Percentiles rank a stretch among this genome's conserved stretches.
phyloP scores from a whole-genome alignment of 163 green algal species.

The Scenedesmus sp. region DNA sequence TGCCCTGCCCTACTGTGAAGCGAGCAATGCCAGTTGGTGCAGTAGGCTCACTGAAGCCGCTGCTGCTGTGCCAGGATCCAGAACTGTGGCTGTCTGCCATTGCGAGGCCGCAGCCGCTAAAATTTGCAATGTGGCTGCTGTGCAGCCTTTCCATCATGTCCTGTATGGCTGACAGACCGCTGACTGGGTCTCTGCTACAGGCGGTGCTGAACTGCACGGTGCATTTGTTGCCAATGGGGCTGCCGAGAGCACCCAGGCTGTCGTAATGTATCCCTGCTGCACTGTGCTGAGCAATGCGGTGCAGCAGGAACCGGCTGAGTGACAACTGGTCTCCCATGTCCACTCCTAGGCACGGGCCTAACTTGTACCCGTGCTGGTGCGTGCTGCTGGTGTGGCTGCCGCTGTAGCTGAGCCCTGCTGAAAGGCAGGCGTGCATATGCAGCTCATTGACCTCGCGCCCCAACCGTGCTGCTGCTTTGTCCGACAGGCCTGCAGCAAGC shows the following conservation, averaged over 20 bases:
- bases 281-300: slow-evolving; percentile 59
- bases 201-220: slow-evolving; percentile 67
- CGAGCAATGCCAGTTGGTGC: not conserved
- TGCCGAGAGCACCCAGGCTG: slow-evolving; percentile 6
- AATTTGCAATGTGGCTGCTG: not conserved
- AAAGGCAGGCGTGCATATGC: slow-evolving; percentile 64
- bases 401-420: slow-evolving; percentile 61
- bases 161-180: slow-evolving; percentile 58
- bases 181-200: slow-evolving; percentile 55
- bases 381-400: slow-evolving; percentile 46
- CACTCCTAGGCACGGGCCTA: slow-evolving; percentile 66
- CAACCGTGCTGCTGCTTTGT: slow-evolving; percentile 30
- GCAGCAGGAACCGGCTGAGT: slow-evolving; percentile 69
- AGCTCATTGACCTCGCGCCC: slow-evolving; percentile 54
- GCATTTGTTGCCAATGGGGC: slow-evolving; percentile 50
- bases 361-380: slow-evolving; percentile 62
- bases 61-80: not conserved
- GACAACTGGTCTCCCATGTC: slow-evolving; percentile 71
- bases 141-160: slow-evolving; percentile 56
- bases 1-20: slow-evolving; percentile 66
- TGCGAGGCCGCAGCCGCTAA: not conserved
- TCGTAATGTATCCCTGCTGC: slow-evolving; percentile 57
- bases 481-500: slow-evolving; percentile 22
- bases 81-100: not conserved
- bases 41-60: not conserved